These are phyloP conservation scores for Ligustrum vulgare DNA, from an alignment of 257 asterid species.

Conservation along the genomic window DNA sequence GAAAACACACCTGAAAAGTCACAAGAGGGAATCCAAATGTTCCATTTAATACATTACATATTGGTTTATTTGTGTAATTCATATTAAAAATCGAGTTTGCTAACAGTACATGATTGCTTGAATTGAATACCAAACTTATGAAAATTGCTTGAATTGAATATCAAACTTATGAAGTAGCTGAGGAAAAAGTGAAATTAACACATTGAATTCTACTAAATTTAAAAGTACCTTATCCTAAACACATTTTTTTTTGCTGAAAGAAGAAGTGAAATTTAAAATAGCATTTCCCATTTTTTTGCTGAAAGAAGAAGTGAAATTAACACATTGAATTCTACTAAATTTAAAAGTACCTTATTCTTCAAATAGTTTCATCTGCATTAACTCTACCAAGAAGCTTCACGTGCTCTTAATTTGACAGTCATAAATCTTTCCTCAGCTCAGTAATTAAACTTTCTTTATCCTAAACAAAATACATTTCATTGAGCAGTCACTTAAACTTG, in stretches of 20 bases:
- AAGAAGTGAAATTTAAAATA: too few relatives aligned
- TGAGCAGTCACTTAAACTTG: slow-evolving; percentile 32
- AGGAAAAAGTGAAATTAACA: too few relatives aligned
- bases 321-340: not conserved
- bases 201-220: too few relatives aligned
- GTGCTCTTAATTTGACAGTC: slow-evolving; percentile 88
- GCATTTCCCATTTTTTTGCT: slow-evolving; percentile 21
- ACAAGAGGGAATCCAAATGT: too few relatives aligned
- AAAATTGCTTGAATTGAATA: too few relatives aligned
- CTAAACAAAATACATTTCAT: slow-evolving; percentile 49
- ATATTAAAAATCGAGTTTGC: too few relatives aligned
- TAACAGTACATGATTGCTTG: not conserved
- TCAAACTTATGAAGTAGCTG: too few relatives aligned
- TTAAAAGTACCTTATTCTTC: slow-evolving; percentile 69
- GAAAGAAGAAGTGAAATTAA: slow-evolving; percentile 2
- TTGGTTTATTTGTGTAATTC: too few relatives aligned
- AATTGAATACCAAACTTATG: slow-evolving; percentile 33
- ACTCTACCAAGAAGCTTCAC: slow-evolving; percentile 78
- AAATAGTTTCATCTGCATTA: slow-evolving; percentile 72
- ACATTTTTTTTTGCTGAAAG: too few relatives aligned
- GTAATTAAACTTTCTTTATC: slow-evolving; percentile 88
- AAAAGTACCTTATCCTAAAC: too few relatives aligned
- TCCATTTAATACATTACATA: too few relatives aligned
- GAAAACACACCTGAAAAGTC: too few relatives aligned
- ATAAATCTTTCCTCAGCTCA: slow-evolving; percentile 89